Evolutionary conservation across 371 early-diverging fungal genomes (phyloP), one percentile per base, ranked within the genome.

Genomic region (Vairimorpha ceranae): DNA sequence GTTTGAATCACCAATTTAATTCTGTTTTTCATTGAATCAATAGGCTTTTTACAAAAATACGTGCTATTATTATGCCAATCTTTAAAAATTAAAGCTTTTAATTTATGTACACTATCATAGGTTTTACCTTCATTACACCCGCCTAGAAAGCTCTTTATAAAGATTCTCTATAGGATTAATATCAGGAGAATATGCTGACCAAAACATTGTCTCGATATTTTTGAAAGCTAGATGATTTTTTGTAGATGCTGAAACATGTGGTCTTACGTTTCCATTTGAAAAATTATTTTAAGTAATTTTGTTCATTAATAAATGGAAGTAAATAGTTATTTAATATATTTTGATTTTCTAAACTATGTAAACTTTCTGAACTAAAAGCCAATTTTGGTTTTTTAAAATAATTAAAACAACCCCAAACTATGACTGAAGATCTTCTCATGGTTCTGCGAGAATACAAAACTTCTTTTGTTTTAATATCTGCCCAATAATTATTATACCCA

Each of bases 361-460:
- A 6, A n/a, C 7, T 52, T 52, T 19, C 52, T n/a, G 6, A 6
- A 52, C 6, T n/a, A 23, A 52, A n/a, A 6, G 23, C 14, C 52
- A n/a, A 59, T 59, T 59, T n/a, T n/a, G 59, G 29, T n/a, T n/a
- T n/a, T 12, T 29, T 29, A 6, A 8, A 4, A 12, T 23, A 59
- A 25, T 59, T 25, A 59, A 59, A 59, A 17, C 17, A 23, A 19
- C 59, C 59, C 25, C 59, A 59, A 29, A 59, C 59, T n/a, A 59
- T 59, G 8, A 59, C 29, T 12, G 59, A 59, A 2, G 59, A n/a
- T 14, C 32, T n/a, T 12, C 59, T n/a, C 14, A 29, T 59, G 32
- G 59, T 29, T 29, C 59, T 59, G 14, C 32, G 25, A 15, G 59
- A 59, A 59, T 59, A 59, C 6, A 59, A 15, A 8, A 59, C 59